These are phyloP conservation scores for Boletus pseudopeckii DNA, from an alignment of 768 basidiomycete species.

Conservation along the genomic window DNA sequence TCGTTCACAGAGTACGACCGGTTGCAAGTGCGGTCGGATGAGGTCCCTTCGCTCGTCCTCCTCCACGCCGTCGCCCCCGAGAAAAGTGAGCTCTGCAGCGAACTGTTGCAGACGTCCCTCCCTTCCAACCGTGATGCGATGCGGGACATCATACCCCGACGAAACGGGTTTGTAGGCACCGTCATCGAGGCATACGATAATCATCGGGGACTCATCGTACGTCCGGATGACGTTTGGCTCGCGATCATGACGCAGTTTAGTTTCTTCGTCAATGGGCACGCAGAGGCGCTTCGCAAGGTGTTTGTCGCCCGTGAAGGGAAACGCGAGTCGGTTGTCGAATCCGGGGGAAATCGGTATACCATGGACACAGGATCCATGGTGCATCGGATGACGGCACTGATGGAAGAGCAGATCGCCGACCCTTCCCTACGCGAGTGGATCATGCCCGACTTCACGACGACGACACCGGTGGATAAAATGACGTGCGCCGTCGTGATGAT, in stretches of 20 bases:
- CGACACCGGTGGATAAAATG: conserved; percentile 37
- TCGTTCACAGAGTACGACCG: conserved; percentile 32
- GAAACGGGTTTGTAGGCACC: conserved; percentile 37
- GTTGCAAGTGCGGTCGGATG: conserved; percentile 19
- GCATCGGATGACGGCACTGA: conserved; percentile 17
- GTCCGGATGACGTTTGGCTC: conserved; percentile 50
- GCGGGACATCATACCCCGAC: conserved; percentile 29
- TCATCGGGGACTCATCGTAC: conserved; percentile 38
- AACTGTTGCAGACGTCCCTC: conserved; percentile 32
- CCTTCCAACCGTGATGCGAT: conserved; percentile 12
- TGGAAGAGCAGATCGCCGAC: conserved; percentile 23
- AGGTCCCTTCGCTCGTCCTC: conserved; percentile 21
- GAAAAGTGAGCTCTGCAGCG: conserved; percentile 19
- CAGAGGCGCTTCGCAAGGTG: conserved; percentile 31
- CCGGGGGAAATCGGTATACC: conserved; percentile 14
- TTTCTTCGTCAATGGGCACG: conserved; percentile 38
- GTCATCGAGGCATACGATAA: conserved; percentile 35
- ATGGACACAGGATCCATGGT: conserved; percentile 34
- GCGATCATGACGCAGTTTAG: conserved; percentile 36
- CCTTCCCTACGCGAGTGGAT: conserved; percentile 38
- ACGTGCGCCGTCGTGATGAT: conserved; percentile 41
- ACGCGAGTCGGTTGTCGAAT: conserved; percentile 26
- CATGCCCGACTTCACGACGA: conserved; percentile 43
- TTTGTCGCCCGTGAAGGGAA: conserved; percentile 29
- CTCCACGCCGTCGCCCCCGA: conserved; percentile 20